Base-by-base conservation (phyloP, 805 yeast species). In the Zygosaccharomyces gambellarensis region DNA sequence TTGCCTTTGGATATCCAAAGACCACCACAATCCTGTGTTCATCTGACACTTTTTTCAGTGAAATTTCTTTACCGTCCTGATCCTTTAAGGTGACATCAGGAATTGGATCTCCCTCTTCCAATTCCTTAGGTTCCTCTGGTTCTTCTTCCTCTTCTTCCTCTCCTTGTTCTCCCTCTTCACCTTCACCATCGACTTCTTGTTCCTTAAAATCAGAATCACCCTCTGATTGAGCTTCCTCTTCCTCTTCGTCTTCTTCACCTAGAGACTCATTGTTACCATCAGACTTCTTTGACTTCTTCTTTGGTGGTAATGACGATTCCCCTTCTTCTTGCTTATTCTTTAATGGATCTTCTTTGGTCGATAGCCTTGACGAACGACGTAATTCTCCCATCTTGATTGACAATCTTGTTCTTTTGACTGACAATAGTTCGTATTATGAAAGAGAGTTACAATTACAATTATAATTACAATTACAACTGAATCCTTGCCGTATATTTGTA, bases 1-100 rank as follows among this genome's bases (percentile, higher is more conserved):
- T 81, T 0, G 98, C 98, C 62, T 78, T 84, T 47, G 98, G 98
- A 64, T 90, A 92, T 17, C 96, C 86, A 68, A 83, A 81, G 23
- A 81, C 71, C 19, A 82, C 72, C 27, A 82, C 74, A 11, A 80
- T 68, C 17, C 72, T 67, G 32, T 78, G 72, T 7, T 67, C 67
- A 17, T 59, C 55, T 7, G 72, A 73, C 45, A 73, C 58, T 3
- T 72, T 67, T 19, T 68, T 71, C 53, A 85, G 61, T 32, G 79
- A 73, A 17, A 85, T 76, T 31, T 75, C 77, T 32, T 80, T 73
- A n/a, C 78, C 89, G 54, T 85, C 84, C 67, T 92, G 92, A 61
- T 87, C 81, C 47, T 71, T 55, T 38, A 90, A 71, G 0, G 74
- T 73, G 40, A 89, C 56, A 50, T 80, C 83, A 11, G 95, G 95